Percentiles rank a stretch among this genome's conserved stretches.
Conservation (phyloP, 768 basidiomycete genomes). For the Gloeostereum incarnatum region DNA sequence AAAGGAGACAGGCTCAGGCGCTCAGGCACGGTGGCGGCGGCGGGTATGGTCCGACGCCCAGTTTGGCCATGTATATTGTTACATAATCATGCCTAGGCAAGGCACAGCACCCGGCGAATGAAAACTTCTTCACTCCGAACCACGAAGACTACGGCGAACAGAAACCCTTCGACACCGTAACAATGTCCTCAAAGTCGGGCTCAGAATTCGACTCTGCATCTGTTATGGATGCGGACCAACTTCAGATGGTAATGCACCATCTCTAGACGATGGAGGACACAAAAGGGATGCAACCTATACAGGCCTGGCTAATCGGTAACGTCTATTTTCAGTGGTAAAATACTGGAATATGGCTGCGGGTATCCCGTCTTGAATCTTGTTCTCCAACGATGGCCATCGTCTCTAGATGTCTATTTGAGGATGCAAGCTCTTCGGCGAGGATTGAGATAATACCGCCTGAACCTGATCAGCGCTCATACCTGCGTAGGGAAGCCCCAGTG, state of each 20-base stretch:
- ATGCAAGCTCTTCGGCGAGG: slow-evolving; percentile 32
- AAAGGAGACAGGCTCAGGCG: no score
- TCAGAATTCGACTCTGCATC: no score
- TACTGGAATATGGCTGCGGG: slow-evolving; percentile 84
- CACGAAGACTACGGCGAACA: no score
- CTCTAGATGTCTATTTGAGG: slow-evolving; percentile 12
- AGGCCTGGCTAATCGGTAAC: slow-evolving; percentile 53
- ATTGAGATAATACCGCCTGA: slow-evolving; percentile 97
- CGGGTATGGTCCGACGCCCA: no score
- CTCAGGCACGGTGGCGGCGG: no score
- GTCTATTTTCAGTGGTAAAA: slow-evolving; percentile 52
- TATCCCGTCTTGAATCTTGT: slow-evolving; percentile 47
- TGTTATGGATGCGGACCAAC: slow-evolving; percentile 39
- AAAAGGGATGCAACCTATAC: slow-evolving; percentile 19
- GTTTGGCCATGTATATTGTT: no score
- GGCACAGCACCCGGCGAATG: no score
- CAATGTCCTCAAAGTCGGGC: no score
- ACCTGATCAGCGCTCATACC: slow-evolving; percentile 97
- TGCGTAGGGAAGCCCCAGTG: slow-evolving; percentile 97
- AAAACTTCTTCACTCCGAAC: no score
- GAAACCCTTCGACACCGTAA: no score
- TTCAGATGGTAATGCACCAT: slow-evolving; percentile 59
- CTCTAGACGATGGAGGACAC: slow-evolving; percentile 15
- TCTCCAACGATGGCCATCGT: slow-evolving; percentile 13
- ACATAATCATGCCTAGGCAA: no score